Evolutionary conservation across 2,329 filamentous ascomycete genomes (phyloP).

Genomic region (Cercospora sp.): DNA sequence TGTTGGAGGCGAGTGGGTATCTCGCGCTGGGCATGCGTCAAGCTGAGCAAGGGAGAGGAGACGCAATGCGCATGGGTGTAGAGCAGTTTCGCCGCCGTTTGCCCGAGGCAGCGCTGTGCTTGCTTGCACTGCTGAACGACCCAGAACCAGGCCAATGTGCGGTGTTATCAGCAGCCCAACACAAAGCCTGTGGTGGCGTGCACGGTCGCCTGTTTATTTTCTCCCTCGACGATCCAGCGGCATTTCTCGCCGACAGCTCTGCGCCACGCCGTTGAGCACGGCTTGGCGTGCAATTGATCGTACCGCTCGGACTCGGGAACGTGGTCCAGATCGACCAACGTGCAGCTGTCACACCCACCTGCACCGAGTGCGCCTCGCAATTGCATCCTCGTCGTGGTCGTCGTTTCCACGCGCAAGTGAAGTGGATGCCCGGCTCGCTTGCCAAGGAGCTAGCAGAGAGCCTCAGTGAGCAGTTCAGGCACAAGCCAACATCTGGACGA

Average conservation of each 20-base stretch:
- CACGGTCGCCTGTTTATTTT: background rate
- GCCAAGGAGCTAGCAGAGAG: conserved; percentile 2
- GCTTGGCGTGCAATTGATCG: background rate
- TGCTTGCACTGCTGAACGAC: background rate
- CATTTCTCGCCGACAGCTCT: background rate
- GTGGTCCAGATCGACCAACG: background rate
- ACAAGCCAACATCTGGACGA: background rate
- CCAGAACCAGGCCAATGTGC: background rate
- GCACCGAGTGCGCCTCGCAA: background rate
- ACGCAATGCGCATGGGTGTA: background rate
- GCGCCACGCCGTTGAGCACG: background rate
- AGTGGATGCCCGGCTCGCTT: background rate
- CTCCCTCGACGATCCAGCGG: background rate
- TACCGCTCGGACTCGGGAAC: background rate
- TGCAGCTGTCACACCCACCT: background rate
- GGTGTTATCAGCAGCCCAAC: background rate
- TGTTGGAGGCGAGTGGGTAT: conserved; percentile 16
- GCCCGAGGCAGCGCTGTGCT: background rate
- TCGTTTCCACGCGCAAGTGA: background rate
- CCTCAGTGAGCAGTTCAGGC: background rate
- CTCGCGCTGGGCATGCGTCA: conserved; percentile 14
- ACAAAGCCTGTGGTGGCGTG: background rate
- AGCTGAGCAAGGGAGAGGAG: background rate
- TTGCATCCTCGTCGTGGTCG: background rate
- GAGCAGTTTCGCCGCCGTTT: background rate